These are phyloP conservation scores for Pouteria glomerata DNA, from an alignment of 148 eudicot genomes.

Conservation along the genomic window DNA sequence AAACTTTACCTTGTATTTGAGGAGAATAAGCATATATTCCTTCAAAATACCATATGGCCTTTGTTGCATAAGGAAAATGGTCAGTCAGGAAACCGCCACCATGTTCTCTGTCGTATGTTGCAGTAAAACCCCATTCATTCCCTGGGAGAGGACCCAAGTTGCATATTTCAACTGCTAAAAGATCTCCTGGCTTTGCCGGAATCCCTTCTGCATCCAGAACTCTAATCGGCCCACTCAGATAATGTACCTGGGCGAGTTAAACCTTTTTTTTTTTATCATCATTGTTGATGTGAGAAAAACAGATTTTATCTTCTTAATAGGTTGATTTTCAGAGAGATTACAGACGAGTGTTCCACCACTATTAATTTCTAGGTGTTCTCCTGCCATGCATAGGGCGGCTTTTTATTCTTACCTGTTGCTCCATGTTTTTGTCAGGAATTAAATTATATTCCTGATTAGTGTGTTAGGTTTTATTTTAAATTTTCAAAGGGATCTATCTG, in stretches of 20 bases:
- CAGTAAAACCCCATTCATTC: constrained; percentile 93
- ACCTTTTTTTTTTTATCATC: background rate
- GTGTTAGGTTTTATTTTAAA: no score
- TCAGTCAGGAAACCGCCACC: constrained; percentile 94
- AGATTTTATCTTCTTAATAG: background rate
- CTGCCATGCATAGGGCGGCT: no score
- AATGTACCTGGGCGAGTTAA: constrained; percentile 60
- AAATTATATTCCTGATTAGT: no score
- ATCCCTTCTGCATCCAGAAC: constrained; percentile 54
- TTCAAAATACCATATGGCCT: constrained; percentile 98
- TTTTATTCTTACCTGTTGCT: background rate
- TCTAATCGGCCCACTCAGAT: constrained; percentile 82
- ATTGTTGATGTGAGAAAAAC: background rate
- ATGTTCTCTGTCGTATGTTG: constrained; percentile 85
- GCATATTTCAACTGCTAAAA: constrained; percentile 83
- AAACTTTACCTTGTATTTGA: constrained; percentile 74
- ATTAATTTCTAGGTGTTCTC: background rate
- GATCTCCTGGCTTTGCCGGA: constrained; percentile 82
- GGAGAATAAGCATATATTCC: constrained; percentile 92
- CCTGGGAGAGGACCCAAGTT: constrained; percentile 96
- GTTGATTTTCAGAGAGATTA: no score
- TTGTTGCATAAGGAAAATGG: constrained; percentile 87
- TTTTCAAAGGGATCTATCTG: no score
- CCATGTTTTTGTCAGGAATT: background rate
- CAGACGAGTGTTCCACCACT: background rate